Evolutionary conservation across 495 filamentous ascomycete species (phyloP).

Genomic region (Talaromyces borbonicus): DNA sequence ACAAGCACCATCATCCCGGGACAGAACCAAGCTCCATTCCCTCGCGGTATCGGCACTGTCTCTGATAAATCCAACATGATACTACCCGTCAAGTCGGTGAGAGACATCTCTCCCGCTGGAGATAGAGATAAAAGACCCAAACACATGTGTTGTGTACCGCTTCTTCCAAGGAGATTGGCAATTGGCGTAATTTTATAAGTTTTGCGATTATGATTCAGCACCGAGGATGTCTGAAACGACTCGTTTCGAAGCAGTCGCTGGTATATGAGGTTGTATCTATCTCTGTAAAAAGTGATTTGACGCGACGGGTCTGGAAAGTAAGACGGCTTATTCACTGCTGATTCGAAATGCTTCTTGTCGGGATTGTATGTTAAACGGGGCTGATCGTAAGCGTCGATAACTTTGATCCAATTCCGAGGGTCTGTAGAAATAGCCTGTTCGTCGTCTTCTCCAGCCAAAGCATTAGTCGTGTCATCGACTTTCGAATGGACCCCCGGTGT

Average conservation of each 20-base stretch:
- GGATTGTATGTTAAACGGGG: constrained; percentile 79
- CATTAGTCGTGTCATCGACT: background rate
- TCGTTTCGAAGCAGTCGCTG: constrained; percentile 88
- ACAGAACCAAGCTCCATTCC: constrained; percentile 75
- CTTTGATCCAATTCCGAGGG: constrained; percentile 66
- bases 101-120: constrained; percentile 71
- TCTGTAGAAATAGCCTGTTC: constrained; percentile 54
- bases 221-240: constrained; percentile 67
- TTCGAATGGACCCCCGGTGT: background rate
- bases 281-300: constrained; percentile 77
- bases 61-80: constrained; percentile 76
- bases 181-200: constrained; percentile 87
- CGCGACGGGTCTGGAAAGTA: constrained; percentile 70
- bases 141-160: constrained; percentile 74
- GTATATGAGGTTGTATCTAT: constrained; percentile 82
- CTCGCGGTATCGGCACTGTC: constrained; percentile 65
- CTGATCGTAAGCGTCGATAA: constrained; percentile 73
- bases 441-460: constrained; percentile 42
- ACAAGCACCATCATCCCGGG: constrained; percentile 93
- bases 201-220: constrained; percentile 44
- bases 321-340: constrained; percentile 54
- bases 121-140: constrained; percentile 73
- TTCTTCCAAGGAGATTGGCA: constrained; percentile 84
- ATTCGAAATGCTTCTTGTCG: constrained; percentile 85
- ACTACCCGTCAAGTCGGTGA: constrained; percentile 78